Percentiles rank a stretch among this genome's conserved stretches.
Conservation (phyloP, 2,329 filamentous ascomycete species). For the Xylaria sp. region DNA sequence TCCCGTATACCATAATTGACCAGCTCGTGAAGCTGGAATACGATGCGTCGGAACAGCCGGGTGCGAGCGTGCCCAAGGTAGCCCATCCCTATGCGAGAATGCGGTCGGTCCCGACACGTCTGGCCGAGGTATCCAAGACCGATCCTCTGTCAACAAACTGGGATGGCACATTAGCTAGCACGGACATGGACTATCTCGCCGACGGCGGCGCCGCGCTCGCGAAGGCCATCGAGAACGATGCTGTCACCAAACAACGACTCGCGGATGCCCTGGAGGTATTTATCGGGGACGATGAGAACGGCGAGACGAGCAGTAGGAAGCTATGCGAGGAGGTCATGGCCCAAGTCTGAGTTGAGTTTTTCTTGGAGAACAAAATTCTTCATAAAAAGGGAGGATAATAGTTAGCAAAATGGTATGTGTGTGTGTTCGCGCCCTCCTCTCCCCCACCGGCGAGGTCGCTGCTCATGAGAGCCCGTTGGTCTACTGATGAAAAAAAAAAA, state of each 20-base stretch:
- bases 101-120: constrained; percentile 31
- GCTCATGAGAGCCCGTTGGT: too few relatives aligned
- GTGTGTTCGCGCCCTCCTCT: too few relatives aligned
- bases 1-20: constrained; percentile 34
- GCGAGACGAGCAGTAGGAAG: constrained; percentile 35
- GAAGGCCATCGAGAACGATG: constrained; percentile 38
- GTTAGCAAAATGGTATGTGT: background rate
- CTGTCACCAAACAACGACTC: constrained; percentile 35
- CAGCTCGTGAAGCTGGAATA: constrained; percentile 37
- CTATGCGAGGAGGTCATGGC: constrained; percentile 33
- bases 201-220: constrained; percentile 40
- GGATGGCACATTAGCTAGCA: constrained; percentile 32
- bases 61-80: constrained; percentile 37
- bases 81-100: constrained; percentile 36
- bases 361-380: background rate
- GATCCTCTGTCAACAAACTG: constrained; percentile 41
- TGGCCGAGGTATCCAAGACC: constrained; percentile 33
- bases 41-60: constrained; percentile 35
- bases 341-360: background rate
- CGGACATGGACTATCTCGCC: constrained; percentile 42
- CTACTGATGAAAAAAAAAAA: too few relatives aligned
- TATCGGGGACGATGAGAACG: constrained; percentile 24
- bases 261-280: constrained; percentile 39
- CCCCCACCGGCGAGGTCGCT: too few relatives aligned
- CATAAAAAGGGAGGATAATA: too few relatives aligned